Evolutionary conservation across 345 rosid species (phyloP).

Genomic region (Brassica cretica): DNA sequence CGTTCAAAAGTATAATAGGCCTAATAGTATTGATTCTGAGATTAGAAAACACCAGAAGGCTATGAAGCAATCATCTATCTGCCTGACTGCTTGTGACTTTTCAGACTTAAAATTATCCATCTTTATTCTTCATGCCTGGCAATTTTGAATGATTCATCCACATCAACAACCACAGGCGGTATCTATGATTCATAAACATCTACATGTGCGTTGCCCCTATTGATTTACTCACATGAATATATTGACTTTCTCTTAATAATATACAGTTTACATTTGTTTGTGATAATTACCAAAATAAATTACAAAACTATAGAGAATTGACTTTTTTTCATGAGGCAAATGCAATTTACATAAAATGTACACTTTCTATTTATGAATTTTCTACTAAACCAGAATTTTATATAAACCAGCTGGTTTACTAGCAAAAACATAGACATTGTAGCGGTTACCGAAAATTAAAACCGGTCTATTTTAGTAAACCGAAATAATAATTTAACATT

Average conservation of each 20-base stretch:
- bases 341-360: not conserved
- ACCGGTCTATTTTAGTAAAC: not conserved
- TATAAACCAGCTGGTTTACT: not conserved
- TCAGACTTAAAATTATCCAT: no score
- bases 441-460: not conserved
- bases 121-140: no score
- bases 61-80: no score
- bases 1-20: constrained; percentile 20
- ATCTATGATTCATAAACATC: not conserved
- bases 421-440: not conserved
- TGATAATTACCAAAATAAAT: not conserved
- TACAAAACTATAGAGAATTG: no score
- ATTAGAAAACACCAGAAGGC: constrained; percentile 4
- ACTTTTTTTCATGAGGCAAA: not conserved
- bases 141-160: not conserved
- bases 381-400: not conserved
- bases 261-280: not conserved
- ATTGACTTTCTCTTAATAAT: not conserved
- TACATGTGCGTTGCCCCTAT: not conserved
- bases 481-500: not conserved
- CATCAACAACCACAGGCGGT: not conserved
- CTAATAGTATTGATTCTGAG: constrained; percentile 37
- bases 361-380: not conserved
- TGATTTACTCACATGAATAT: not conserved
- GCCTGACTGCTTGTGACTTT: no score